Base-by-base conservation (phyloP, 345 rosid species). In the Eutrema japonicum region DNA sequence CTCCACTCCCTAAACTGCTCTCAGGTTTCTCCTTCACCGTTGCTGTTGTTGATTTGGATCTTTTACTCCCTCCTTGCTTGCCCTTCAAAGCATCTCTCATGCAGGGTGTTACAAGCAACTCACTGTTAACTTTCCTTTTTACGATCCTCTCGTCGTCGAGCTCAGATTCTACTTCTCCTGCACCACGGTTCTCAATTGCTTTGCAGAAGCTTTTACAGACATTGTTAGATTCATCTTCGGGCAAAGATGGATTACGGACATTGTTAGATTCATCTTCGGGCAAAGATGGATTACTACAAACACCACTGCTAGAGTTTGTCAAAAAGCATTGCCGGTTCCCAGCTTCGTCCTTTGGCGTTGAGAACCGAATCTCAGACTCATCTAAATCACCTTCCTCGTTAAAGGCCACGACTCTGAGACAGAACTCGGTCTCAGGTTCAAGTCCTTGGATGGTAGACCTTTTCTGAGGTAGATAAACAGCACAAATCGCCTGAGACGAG, bases 211-310 rank as follows among this genome's bases (percentile, higher is more conserved):
- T 58, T 82, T 85, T 71, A 26, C 12, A 8, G 49, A 10, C 46
- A 7, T 85, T 85, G 67, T 92, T 88, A 58, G 88, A 85, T 79
- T 95, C 99, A 74, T 90, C 98, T 80, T 95, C 89, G 33, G 84
- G 94, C 0, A 96, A 86, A 11, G 93, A 92, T 47, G 97, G 96
- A 78, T 85, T 71, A 26, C 11, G 11, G 49, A 10, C 45, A 10
- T 85, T 85, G 67, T 92, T 88, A 58, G 88, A 85, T 79, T 95
- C 99, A 74, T 90, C 98, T 80, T 95, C 89, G 35, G 84, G 94
- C 0, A 96, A 86, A 10, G 93, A 92, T 47, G 97, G 96, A 78
- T 85, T 88, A 52, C 97, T 86, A 56, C 89, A 92, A 75, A 87
- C 85, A 29, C 64, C 61, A 80, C 88, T 89, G 78, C 90, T 87